phyloP scores from a whole-genome alignment of 148 eudicot species.

The Cornus florida region DNA sequence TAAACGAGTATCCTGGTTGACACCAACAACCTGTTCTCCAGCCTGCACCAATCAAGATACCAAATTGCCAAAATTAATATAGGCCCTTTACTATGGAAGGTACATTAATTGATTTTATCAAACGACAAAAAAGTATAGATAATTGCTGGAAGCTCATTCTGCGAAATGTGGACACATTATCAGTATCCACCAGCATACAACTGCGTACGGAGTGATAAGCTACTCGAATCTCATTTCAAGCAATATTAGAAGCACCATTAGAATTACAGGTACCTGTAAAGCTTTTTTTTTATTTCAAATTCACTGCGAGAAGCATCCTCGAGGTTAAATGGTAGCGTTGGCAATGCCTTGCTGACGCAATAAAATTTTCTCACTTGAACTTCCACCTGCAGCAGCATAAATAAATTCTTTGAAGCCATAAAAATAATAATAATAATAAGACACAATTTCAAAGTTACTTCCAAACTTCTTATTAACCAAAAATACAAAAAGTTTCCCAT shows the following conservation, averaged over 20 bases:
- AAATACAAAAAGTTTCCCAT: background rate
- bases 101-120: background rate
- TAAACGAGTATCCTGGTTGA: conserved; percentile 89
- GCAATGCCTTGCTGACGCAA: conserved; percentile 57
- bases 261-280: conserved; percentile 42
- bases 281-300: conserved; percentile 68
- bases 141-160: no score
- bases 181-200: no score
- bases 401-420: no score
- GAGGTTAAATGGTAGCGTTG: conserved; percentile 66
- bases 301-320: conserved; percentile 97
- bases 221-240: background rate
- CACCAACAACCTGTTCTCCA: conserved; percentile 84
- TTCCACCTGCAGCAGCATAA: conserved; percentile 61
- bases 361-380: conserved; percentile 67
- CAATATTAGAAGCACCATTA: background rate
- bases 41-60: conserved; percentile 47
- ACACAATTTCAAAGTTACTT: no score
- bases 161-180: no score
- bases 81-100: background rate
- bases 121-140: background rate
- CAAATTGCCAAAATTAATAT: background rate
- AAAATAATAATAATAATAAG: background rate
- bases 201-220: background rate
- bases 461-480: background rate